Evolutionary conservation across 2,329 filamentous ascomycete genomes (phyloP), one percentile per base, ranked within the genome.

Genomic region (Scolecobasidium constrictum): DNA sequence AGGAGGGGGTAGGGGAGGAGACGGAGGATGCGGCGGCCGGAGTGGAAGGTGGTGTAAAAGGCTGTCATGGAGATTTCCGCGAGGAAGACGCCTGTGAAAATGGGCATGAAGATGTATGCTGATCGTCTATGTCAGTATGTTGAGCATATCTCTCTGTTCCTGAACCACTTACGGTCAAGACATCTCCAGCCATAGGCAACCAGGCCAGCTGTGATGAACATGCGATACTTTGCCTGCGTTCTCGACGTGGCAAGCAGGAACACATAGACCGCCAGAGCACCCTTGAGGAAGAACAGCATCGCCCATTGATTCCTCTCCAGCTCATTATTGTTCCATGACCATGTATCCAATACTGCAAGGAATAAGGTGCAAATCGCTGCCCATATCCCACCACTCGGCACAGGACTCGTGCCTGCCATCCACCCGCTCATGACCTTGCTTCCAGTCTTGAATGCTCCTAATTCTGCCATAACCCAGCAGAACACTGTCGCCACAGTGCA

Each of bases 231-330:
- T 52, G 68, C 67, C 47, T 62, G 64, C 60, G 71, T 65, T 46
- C 63, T 66, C 44, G 68, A 62, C 7, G 64, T 68, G 16, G 68
- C 68, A 15, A 64, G 61, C 19, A 72, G 56, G 20, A 67, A 52
- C 4, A 71, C 59, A 47, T 70, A 73, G 26, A 72, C 65, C 48
- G 68, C 59, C 60, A 73, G 71, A 0, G 68, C 68, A 9, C 67
- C 67, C 44, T 67, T 56, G 4, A 73, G 53, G 38, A 73, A 55
- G 11, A 67, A 68, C 20, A 70, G 55, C 50, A 73, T 62, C 3
- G 71, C 69, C 71, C 71, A 75, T 50, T 74, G 71, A 46, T 74
- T 70, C 44, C 71, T 64, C 50, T 75, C 71, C 43, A 71, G 73
- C 6, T 65, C 59, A 56, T 71, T 72, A 50, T 66, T 66, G 1